These are phyloP conservation scores for Leptosphaerulina australis DNA, from an alignment of 2,329 filamentous ascomycete genomes.

Conservation along the genomic window DNA sequence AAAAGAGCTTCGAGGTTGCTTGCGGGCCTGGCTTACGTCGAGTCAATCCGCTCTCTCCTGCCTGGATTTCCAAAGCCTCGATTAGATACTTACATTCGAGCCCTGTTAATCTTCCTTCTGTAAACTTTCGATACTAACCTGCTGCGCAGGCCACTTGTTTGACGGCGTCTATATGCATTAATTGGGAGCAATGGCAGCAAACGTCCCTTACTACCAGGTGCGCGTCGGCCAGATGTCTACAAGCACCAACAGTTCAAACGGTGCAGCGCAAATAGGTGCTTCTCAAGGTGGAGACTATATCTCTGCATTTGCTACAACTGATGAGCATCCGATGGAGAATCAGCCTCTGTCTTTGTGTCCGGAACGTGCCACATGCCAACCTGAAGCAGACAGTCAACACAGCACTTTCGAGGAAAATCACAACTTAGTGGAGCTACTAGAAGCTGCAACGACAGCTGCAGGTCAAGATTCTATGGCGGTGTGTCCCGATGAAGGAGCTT, in stretches of 20 bases:
- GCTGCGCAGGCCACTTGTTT: slow-evolving; percentile 3
- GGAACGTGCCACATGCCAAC: slow-evolving; percentile 24
- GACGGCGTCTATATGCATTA: slow-evolving; percentile 14
- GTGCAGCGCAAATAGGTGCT: slow-evolving; percentile 20
- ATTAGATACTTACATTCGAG: slow-evolving; percentile 30
- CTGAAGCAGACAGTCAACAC: slow-evolving; percentile 16
- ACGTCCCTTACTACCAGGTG: slow-evolving; percentile 47
- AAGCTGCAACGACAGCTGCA: slow-evolving; percentile 47
- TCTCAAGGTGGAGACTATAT: slow-evolving; percentile 34
- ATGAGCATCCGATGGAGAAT: slow-evolving; percentile 20
- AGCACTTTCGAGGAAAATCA: slow-evolving; percentile 37
- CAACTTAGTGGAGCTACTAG: slow-evolving; percentile 44
- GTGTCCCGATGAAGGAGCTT: slow-evolving; percentile 12
- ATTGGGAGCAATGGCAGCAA: slow-evolving; percentile 38
- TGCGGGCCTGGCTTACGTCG: slow-evolving; percentile 16
- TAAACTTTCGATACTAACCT: not conserved
- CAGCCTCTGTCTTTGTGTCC: slow-evolving; percentile 24
- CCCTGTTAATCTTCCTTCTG: slow-evolving; percentile 21
- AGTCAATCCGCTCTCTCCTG: slow-evolving; percentile 23
- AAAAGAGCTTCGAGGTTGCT: slow-evolving; percentile 26
- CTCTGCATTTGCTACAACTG: slow-evolving; percentile 20
- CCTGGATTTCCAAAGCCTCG: slow-evolving; percentile 13
- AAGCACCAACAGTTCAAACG: slow-evolving; percentile 33
- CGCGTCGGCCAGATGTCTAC: slow-evolving; percentile 36
- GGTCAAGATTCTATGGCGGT: slow-evolving; percentile 30